Conservation (phyloP, 1,139 yeast species). For the Debaryomyces sp. region DNA sequence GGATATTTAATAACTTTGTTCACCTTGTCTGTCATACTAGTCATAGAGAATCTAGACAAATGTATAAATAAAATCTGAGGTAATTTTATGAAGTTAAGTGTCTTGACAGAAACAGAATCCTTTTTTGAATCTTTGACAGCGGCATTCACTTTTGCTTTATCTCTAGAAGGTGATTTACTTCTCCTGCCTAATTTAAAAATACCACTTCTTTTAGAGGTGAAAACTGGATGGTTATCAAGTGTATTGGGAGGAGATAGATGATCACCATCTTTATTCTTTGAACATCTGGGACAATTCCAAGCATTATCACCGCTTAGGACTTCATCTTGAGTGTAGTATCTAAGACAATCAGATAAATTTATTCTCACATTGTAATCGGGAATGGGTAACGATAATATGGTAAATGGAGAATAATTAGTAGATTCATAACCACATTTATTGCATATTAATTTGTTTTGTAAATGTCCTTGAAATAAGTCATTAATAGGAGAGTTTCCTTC, state of each 20-base stretch:
- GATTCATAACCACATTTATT: slow-evolving; percentile 64
- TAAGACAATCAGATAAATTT: slow-evolving; percentile 62
- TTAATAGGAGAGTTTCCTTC: slow-evolving; percentile 71
- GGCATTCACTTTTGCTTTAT: slow-evolving; percentile 12
- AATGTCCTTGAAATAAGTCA: slow-evolving; percentile 66
- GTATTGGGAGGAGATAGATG: slow-evolving; percentile 11
- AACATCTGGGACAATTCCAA: slow-evolving; percentile 78
- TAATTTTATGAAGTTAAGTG: slow-evolving; percentile 59
- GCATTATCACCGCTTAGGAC: slow-evolving; percentile 71
- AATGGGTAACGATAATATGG: slow-evolving; percentile 67
- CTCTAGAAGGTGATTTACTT: slow-evolving; percentile 37
- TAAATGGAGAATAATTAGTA: slow-evolving; percentile 60
- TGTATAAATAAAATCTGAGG: slow-evolving; percentile 70
- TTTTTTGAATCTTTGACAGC: neutral
- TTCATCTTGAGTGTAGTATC: slow-evolving; percentile 70
- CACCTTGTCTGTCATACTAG: slow-evolving; percentile 58
- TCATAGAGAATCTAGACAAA: slow-evolving; percentile 59
- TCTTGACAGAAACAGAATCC: slow-evolving; percentile 47
- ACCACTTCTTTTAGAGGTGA: slow-evolving; percentile 35
- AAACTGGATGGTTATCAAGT: slow-evolving; percentile 43
- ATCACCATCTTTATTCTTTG: slow-evolving; percentile 28
- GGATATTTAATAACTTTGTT: slow-evolving; percentile 59
- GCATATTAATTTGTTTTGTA: slow-evolving; percentile 65
- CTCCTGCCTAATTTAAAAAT: slow-evolving; percentile 39
- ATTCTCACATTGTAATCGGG: slow-evolving; percentile 43